Evolutionary conservation across 2,329 filamentous ascomycete species (phyloP).

Genomic region (Zymoseptoria ardabiliae): DNA sequence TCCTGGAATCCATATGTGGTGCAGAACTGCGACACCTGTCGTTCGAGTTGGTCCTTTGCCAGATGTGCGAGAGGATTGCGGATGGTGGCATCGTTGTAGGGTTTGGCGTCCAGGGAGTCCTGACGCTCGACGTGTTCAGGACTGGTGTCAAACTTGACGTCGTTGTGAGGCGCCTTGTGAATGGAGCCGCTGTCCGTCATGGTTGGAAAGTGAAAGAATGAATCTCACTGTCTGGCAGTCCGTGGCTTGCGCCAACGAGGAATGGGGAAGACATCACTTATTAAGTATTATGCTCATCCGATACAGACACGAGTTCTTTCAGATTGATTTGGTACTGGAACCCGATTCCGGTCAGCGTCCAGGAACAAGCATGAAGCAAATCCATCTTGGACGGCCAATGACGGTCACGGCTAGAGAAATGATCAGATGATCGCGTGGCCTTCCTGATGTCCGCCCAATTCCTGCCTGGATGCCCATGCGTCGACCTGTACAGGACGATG

Average conservation of each 20-base stretch:
- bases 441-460: background rate
- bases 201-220: background rate
- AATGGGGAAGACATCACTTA: background rate
- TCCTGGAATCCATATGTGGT: conserved; percentile 13
- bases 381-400: background rate
- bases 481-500: conserved; percentile 1
- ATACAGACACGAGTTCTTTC: background rate
- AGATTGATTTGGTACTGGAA: background rate
- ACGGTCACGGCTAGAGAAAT: background rate
- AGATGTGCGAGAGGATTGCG: conserved; percentile 10
- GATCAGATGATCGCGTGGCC: background rate
- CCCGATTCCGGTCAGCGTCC: conserved; percentile 2
- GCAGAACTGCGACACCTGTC: conserved; percentile 11
- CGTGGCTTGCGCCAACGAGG: background rate
- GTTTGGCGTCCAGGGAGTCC: background rate
- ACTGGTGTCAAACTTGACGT: background rate
- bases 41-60: conserved; percentile 4
- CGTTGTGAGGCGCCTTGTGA: background rate
- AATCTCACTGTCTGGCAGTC: background rate
- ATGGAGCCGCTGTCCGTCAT: background rate
- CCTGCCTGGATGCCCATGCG: background rate
- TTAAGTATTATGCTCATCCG: background rate
- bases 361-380: background rate
- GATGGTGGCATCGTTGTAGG: conserved; percentile 7
- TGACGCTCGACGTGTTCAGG: conserved; percentile 10